Percentiles rank a stretch among this genome's conserved stretches.
Conservation (phyloP, 768 basidiomycete genomes). For the Suillus paluster region DNA sequence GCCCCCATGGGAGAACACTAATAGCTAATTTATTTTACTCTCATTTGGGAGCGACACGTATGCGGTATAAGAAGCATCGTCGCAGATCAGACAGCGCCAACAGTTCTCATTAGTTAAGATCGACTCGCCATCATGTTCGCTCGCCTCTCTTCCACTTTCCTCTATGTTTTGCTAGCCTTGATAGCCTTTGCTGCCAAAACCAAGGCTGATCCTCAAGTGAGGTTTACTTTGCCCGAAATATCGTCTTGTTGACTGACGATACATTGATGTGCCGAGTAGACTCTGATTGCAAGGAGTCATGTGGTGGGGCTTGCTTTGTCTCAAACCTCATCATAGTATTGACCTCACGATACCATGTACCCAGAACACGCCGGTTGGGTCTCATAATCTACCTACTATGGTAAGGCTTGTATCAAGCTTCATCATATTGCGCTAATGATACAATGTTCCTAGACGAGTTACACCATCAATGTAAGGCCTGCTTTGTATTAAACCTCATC, state of each 20-base stretch:
- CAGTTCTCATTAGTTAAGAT: not conserved
- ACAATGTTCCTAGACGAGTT: no score
- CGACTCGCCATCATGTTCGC: not conserved
- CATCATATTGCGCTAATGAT: not conserved
- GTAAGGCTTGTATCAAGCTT: not conserved
- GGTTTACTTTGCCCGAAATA: not conserved
- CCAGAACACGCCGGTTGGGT: no score
- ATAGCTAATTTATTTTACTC: no score
- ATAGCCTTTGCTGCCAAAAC: not conserved
- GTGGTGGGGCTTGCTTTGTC: not conserved
- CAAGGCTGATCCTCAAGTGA: not conserved
- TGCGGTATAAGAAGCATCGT: not conserved
- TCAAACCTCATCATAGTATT: no score
- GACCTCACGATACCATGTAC: no score
- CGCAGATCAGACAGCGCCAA: not conserved
- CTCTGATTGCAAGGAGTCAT: not conserved
- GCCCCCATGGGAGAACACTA: no score
- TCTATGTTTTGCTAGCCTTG: slow-evolving; percentile 5
- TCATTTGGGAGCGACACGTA: not conserved
- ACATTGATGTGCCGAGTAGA: not conserved
- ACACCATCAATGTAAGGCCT: no score
- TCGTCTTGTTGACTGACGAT: not conserved
- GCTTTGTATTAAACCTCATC: no score
- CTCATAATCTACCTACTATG: no score
- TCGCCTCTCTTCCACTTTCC: slow-evolving; percentile 5